Evolutionary conservation across 2,329 filamentous ascomycete genomes (phyloP), one percentile per base, ranked within the genome.

Genomic region (Didymella keratinophila): DNA sequence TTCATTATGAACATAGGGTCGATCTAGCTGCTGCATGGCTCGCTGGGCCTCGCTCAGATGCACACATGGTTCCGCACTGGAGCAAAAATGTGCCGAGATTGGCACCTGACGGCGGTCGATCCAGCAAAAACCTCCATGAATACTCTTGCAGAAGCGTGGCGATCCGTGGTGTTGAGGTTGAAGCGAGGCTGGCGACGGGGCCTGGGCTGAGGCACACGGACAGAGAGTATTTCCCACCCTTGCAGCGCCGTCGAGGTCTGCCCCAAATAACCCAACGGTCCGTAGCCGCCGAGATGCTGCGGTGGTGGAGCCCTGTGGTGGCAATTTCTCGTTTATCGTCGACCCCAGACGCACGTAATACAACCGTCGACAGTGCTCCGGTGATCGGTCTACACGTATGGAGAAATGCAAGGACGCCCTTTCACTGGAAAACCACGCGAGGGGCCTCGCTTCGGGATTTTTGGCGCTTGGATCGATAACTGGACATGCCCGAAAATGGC

Each of bases 121-220:
- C n/a, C 18, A 21, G 7, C 8, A 8, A 21, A 21, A 21, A 3
- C 6, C 9, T 4, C 18, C 20, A 23, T 3, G 12, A 1, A 23
- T 12, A 21, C 11, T 21, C 7, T 4, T 23, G 18, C 12, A 23
- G 4, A 10, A 3, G 4, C n/a, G 8, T n/a, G n/a, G 5, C 5
- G 20, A 14, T 41, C n/a, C 45, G 51, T 54, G 4, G 11, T 21
- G 25, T 44, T 20, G 25, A 45, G 45, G 5, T 27, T 36, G n/a
- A 41, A 23, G 34, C 25, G 11, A 16, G 3, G 30, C 20, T n/a
- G 11, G 16, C 18, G 30, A 16, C 8, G 39, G n/a, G 50, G 30
- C 7, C 37, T 44, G 52, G 49, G 49, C 27, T 41, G 30, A 30
- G 20, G 16, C 30, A 58, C 50, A 58, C 45, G 25, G 56, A 58